These are phyloP conservation scores for Gossypium davidsonii DNA, from an alignment of 441 rosid species.

Conservation along the genomic window DNA sequence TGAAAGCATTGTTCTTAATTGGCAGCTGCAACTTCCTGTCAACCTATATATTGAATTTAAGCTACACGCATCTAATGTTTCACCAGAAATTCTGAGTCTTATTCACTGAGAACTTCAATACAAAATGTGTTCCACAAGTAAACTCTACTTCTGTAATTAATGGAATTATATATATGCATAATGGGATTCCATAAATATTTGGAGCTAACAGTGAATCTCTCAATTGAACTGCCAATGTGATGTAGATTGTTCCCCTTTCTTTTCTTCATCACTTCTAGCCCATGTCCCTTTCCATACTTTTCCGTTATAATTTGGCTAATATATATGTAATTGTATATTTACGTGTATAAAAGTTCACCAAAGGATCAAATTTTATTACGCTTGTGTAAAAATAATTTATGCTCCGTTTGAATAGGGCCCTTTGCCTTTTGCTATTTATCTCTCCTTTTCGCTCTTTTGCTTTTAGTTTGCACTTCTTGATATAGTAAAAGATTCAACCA, in stretches of 20 bases:
- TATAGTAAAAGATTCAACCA: too few species aligned
- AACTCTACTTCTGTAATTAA: background rate
- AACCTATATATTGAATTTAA: background rate
- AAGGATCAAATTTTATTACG: too few species aligned
- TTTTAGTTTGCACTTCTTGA: too few species aligned
- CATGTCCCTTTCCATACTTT: background rate
- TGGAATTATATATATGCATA: background rate
- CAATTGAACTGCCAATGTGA: background rate
- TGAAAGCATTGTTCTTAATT: background rate
- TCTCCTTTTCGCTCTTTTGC: too few species aligned
- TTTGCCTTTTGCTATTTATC: too few species aligned
- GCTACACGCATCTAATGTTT: background rate
- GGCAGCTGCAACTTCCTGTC: background rate
- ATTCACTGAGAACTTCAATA: background rate
- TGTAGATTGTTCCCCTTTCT: background rate
- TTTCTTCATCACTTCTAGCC: background rate
- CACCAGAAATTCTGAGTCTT: constrained; percentile 1
- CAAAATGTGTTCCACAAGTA: constrained; percentile 2
- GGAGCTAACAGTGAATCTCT: too few species aligned
- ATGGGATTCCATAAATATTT: background rate
- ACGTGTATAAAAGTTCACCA: too few species aligned
- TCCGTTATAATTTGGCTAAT: background rate
- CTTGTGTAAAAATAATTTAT: too few species aligned
- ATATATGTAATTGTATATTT: background rate
- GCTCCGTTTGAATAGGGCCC: too few species aligned